A percentile compares a stretch with the other conserved stretches of the same genome.
Conservation (phyloP, 805 yeast species). For the Candida vartiovaarae region DNA sequence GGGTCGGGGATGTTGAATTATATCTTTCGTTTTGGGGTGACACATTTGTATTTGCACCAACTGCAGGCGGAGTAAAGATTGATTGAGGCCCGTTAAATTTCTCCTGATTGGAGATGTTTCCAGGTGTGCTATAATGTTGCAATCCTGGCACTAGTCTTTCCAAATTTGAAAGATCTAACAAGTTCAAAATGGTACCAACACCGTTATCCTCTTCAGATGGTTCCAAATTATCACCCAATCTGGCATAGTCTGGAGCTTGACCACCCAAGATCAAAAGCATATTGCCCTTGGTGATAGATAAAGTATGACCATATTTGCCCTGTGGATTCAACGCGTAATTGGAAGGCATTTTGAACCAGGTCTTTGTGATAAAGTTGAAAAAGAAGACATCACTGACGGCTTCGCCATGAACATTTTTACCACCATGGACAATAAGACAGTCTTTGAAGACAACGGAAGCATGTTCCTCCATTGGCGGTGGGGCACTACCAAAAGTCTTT, state of each 20-base stretch:
- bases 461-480: constrained; percentile 89
- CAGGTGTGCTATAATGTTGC: constrained; percentile 29
- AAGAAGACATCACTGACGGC: constrained; percentile 62
- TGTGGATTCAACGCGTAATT: constrained; percentile 51
- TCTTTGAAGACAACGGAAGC: constrained; percentile 76
- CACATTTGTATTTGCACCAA: neutral
- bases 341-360: constrained; percentile 61
- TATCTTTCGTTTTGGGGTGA: constrained; percentile 7
- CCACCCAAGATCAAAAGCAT: constrained; percentile 89
- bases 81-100: constrained; percentile 17
- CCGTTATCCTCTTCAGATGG: constrained; percentile 47
- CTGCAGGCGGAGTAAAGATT: constrained; percentile 15
- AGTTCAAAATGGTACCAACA: constrained; percentile 54
- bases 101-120: constrained; percentile 16
- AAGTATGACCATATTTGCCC: constrained; percentile 85
- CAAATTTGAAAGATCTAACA: constrained; percentile 45
- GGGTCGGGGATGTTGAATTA: constrained; percentile 1
- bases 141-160: constrained; percentile 32
- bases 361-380: constrained; percentile 63
- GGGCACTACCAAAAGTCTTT: constrained; percentile 58
- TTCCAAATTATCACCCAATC: constrained; percentile 41
- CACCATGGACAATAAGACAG: constrained; percentile 81
- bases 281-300: constrained; percentile 61
- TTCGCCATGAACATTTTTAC: constrained; percentile 68
- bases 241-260: constrained; percentile 65